A percentile compares a stretch with the other conserved stretches of the same genome.
These are phyloP conservation scores for Nannochloris sp. DNA, from an alignment of 139 green algal genomes.

Conservation along the genomic window DNA sequence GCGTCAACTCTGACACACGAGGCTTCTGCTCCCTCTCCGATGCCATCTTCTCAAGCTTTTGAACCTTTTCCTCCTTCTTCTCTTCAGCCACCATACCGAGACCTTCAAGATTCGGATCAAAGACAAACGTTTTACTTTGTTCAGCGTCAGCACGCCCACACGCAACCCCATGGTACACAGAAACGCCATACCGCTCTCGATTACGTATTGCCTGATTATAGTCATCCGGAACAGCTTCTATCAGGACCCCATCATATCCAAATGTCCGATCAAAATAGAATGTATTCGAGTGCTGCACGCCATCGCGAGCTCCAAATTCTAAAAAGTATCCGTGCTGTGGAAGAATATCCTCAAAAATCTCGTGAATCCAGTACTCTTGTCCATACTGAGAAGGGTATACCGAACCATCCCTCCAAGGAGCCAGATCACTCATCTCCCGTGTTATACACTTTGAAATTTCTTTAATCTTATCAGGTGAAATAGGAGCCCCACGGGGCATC, in stretches of 20 bases:
- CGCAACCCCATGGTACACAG: background rate
- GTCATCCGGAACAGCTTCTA: background rate
- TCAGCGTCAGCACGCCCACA: background rate
- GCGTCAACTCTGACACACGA: background rate
- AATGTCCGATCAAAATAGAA: background rate
- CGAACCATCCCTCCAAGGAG: no score
- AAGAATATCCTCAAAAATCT: background rate
- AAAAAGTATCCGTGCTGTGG: background rate
- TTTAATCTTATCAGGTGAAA: no score
- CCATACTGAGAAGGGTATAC: background rate
- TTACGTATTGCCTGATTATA: background rate
- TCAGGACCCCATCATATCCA: background rate
- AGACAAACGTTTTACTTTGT: background rate
- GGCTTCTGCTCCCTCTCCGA: background rate
- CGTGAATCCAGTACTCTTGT: background rate
- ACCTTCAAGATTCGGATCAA: background rate
- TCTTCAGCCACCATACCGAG: background rate
- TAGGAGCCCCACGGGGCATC: no score
- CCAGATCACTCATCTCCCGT: no score
- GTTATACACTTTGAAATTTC: no score
- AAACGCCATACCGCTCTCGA: background rate
- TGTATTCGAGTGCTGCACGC: background rate
- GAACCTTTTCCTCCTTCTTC: background rate
- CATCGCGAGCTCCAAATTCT: conserved; percentile 2
- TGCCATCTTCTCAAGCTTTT: background rate